A percentile compares a stretch with the other conserved stretches of the same genome.
Conservation (phyloP, 2,329 filamentous ascomycete genomes). For the Chrysosphaeria jannelii region DNA sequence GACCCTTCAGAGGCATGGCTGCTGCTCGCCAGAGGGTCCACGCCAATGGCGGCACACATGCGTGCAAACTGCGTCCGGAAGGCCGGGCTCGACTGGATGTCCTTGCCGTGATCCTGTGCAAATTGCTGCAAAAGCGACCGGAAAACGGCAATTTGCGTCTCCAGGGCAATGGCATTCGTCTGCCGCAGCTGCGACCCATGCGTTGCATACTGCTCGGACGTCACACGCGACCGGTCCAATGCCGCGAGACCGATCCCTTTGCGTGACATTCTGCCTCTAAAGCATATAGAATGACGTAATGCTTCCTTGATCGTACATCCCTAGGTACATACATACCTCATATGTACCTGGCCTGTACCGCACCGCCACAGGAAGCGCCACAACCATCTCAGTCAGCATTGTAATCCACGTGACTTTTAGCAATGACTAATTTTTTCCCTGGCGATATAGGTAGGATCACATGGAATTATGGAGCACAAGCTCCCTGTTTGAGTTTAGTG, state of each 20-base stretch:
- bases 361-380: too few relatives aligned
- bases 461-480: too few relatives aligned
- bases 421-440: too few relatives aligned
- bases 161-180: conserved; percentile 57
- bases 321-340: too few relatives aligned
- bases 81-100: conserved; percentile 79
- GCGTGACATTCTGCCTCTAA: conserved; percentile 37
- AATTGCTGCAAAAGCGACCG: conserved; percentile 88
- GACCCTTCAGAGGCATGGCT: conserved; percentile 25
- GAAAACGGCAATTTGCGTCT: conserved; percentile 86
- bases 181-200: conserved; percentile 72
- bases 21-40: conserved; percentile 65
- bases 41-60: conserved; percentile 92
- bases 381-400: too few relatives aligned
- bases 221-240: conserved; percentile 60
- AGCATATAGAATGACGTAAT: too few relatives aligned
- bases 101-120: conserved; percentile 74
- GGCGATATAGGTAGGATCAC: too few relatives aligned
- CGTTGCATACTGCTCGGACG: conserved; percentile 65
- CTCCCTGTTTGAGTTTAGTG: conserved; percentile 3
- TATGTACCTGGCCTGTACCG: too few relatives aligned
- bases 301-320: too few relatives aligned
- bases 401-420: too few relatives aligned
- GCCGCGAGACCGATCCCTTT: conserved; percentile 76
- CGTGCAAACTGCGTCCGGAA: conserved; percentile 94